A percentile compares a stretch with the other conserved stretches of the same genome.
phyloP scores from a whole-genome alignment of 805 yeast species.

The Monosporozyma unispora region DNA sequence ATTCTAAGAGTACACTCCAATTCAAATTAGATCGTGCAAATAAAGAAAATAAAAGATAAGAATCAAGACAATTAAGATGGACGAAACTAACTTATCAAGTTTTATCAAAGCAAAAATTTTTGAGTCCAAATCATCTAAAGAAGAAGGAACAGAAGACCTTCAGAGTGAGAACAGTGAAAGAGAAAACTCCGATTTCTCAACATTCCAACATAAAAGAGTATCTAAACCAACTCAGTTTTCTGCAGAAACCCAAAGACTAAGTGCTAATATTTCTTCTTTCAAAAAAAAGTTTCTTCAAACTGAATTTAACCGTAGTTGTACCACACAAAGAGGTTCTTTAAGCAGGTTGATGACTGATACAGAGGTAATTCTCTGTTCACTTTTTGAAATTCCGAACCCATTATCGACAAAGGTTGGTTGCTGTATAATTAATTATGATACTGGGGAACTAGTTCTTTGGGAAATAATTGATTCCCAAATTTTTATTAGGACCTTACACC shows the following conservation, averaged over 20 bases:
- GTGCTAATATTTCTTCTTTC: background rate
- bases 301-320: too few species aligned
- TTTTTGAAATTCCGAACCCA: slow-evolving; percentile 23
- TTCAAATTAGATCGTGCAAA: too few species aligned
- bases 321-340: background rate
- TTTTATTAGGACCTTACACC: slow-evolving; percentile 37
- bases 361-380: slow-evolving; percentile 20
- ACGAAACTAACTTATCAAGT: slow-evolving; percentile 1
- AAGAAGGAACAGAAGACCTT: background rate
- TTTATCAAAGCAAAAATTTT: slow-evolving; percentile 2
- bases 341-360: background rate
- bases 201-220: background rate
- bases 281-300: background rate
- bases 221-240: background rate
- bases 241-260: background rate
- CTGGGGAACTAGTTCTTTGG: slow-evolving; percentile 33
- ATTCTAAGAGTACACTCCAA: too few species aligned
- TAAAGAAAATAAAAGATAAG: too few species aligned
- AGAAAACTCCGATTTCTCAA: background rate
- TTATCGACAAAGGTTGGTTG: slow-evolving; percentile 31
- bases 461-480: slow-evolving; percentile 38
- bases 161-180: background rate
- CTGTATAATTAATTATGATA: slow-evolving; percentile 32
- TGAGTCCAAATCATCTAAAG: background rate
- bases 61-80: background rate